Evolutionary conservation across 2,329 filamentous ascomycete species (phyloP), one percentile per base, ranked within the genome.

Genomic region (Zasmidium angulare): DNA sequence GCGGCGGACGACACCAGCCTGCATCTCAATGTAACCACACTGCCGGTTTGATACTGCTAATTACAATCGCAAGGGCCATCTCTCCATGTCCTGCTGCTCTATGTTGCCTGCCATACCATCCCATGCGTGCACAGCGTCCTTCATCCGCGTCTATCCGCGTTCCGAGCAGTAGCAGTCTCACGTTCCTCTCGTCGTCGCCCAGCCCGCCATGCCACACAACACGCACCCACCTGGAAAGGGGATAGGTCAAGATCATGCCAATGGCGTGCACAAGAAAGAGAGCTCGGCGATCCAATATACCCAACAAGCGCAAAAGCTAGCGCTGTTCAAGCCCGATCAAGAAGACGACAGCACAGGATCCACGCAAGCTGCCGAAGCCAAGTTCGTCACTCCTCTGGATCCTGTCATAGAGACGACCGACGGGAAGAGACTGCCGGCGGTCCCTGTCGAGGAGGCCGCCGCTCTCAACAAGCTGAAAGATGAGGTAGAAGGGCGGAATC

Each of bases 371-470:
- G 77, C 87, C 51, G 80, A 87, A 69, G 88, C 88, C 26, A 81
- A 75, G 53, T 83, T 82, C 67, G 70, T 83, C 54, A 93, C 89
- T 0, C 83, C 87, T 0, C 84, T 88, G 51, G 89, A 93, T 71
- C 84, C 89, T 0, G 84, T 92, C 17, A 84, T 93, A 49, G 78
- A 87, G 55, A 91, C 88, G 0, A 81, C 82, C 14, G 84, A 88
- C 70, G 89, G 88, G 26, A 81, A 83, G 50, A 79, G 88, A 43
- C 73, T 92, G 4, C 89, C 89, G 0, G 83, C 84, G 1, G 86
- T 92, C 1, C 89, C 89, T 1, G 71, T 91, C 3, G 78, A 83
- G 29, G 89, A 93, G 75, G 89, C 89, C 1, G 79, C 84, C 61
- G 89, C 86, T 70, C 79, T 93, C 57, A 93, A 93, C 70, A 69